These are phyloP conservation scores for Ascochyta clinopodiicola DNA, from an alignment of 2,329 filamentous ascomycete genomes.

Conservation along the genomic window DNA sequence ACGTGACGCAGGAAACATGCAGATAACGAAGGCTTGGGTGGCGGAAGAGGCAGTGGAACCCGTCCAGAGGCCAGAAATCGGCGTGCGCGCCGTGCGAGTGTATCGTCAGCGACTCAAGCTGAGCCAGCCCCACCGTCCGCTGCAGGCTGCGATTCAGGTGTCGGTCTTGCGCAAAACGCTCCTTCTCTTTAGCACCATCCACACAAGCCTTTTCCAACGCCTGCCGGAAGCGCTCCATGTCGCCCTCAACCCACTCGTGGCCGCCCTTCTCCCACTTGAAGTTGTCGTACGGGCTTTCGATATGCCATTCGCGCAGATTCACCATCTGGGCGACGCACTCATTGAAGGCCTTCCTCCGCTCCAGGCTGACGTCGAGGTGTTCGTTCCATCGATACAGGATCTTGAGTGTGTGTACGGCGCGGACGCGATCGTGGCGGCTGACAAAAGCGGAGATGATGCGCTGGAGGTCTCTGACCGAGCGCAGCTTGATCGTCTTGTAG, in stretches of 20 bases:
- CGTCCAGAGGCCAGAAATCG: slow-evolving; percentile 43
- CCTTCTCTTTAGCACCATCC: slow-evolving; percentile 22
- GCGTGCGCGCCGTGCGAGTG: slow-evolving; percentile 42
- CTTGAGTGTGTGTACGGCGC: slow-evolving; percentile 40
- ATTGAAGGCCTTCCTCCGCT: slow-evolving; percentile 38
- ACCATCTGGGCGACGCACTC: slow-evolving; percentile 38
- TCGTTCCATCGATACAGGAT: slow-evolving; percentile 39
- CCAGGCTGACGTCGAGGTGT: slow-evolving; percentile 27
- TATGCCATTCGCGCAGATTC: slow-evolving; percentile 39
- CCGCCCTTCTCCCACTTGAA: slow-evolving; percentile 38
- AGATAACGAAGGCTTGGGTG: slow-evolving; percentile 43
- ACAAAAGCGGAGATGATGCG: slow-evolving; percentile 37
- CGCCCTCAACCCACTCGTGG: slow-evolving; percentile 39
- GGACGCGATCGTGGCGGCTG: slow-evolving; percentile 32
- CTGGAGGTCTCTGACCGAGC: slow-evolving; percentile 33
- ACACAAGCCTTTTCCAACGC: slow-evolving; percentile 37
- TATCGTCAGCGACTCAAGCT: slow-evolving; percentile 39
- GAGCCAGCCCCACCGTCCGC: slow-evolving; percentile 32
- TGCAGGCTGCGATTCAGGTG: slow-evolving; percentile 19
- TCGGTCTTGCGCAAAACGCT: slow-evolving; percentile 20
- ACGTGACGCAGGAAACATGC: slow-evolving; percentile 41
- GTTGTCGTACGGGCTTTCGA: slow-evolving; percentile 48
- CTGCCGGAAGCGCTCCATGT: slow-evolving; percentile 42
- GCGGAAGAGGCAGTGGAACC: slow-evolving; percentile 44
- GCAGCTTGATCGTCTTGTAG: slow-evolving; percentile 40